These are phyloP conservation scores for Colletotrichum simmondsii DNA, from an alignment of 2,329 filamentous ascomycete species.

Conservation along the genomic window DNA sequence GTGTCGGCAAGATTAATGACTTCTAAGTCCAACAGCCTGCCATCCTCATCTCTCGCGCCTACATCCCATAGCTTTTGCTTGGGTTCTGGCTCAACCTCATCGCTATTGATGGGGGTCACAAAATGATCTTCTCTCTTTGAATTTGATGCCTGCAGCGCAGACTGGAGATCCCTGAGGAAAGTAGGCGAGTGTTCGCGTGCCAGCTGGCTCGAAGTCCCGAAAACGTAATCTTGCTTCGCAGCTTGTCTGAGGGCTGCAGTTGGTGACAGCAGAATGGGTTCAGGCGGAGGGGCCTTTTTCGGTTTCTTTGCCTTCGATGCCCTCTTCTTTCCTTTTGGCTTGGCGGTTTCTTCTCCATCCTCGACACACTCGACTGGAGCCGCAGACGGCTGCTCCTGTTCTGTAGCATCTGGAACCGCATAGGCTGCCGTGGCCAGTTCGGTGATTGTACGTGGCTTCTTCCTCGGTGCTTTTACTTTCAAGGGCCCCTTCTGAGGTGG, in stretches of 20 bases:
- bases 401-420: constrained; percentile 48
- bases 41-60: constrained; percentile 73
- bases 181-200: constrained; percentile 78
- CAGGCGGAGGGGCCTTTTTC: constrained; percentile 47
- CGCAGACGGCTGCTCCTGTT: constrained; percentile 43
- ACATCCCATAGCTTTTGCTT: constrained; percentile 73
- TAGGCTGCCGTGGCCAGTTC: constrained; percentile 81
- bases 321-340: constrained; percentile 45
- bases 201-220: constrained; percentile 88
- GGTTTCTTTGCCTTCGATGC: constrained; percentile 51
- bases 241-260: constrained; percentile 73
- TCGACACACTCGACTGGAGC: constrained; percentile 31
- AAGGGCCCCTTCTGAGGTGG: constrained; percentile 43
- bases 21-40: constrained; percentile 72
- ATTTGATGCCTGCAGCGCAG: constrained; percentile 71
- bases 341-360: constrained; percentile 45
- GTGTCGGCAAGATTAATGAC: constrained; percentile 68
- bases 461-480: constrained; percentile 68
- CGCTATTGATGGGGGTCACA: constrained; percentile 50
- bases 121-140: constrained; percentile 50
- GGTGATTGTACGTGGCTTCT: constrained; percentile 82
- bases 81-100: constrained; percentile 45
- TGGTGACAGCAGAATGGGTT: constrained; percentile 73
- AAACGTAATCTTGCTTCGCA: constrained; percentile 79
- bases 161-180: constrained; percentile 70